phyloP scores from a whole-genome alignment of 2,329 filamentous ascomycete genomes.

The Albophoma yamanashiensis region DNA sequence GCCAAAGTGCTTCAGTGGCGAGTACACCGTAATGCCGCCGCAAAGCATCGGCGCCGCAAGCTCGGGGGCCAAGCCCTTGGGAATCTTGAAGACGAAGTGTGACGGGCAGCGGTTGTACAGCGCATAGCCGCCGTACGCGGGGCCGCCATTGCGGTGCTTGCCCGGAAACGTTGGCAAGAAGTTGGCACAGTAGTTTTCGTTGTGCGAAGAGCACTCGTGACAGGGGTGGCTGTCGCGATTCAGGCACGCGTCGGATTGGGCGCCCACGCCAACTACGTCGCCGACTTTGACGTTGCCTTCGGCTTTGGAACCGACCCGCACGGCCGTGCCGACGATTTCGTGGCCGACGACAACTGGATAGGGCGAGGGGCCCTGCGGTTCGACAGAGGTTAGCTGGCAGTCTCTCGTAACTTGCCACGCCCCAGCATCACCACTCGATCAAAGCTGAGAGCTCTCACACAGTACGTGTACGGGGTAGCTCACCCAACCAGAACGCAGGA shows the following conservation, averaged over 20 bases:
- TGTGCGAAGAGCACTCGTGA: slow-evolving; percentile 27
- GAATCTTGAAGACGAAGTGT: slow-evolving; percentile 41
- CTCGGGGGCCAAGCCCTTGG: slow-evolving; percentile 27
- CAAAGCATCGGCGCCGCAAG: slow-evolving; percentile 56
- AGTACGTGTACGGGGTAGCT: not conserved
- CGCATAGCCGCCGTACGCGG: slow-evolving; percentile 38
- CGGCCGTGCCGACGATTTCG: slow-evolving; percentile 52
- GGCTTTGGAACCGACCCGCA: slow-evolving; percentile 39
- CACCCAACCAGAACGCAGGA: slow-evolving; percentile 42
- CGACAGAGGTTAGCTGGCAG: not conserved
- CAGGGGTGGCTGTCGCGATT: slow-evolving; percentile 22
- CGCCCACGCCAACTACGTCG: slow-evolving; percentile 53
- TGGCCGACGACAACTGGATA: slow-evolving; percentile 48
- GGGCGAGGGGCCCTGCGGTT: not conserved
- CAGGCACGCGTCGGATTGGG: slow-evolving; percentile 46
- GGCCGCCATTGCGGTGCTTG: slow-evolving; percentile 15
- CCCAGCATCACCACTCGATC: not conserved
- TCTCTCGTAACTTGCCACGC: not conserved
- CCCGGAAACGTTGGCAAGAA: slow-evolving; percentile 41
- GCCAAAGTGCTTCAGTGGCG: slow-evolving; percentile 50
- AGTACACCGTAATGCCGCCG: slow-evolving; percentile 57
- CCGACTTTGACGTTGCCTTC: slow-evolving; percentile 42
- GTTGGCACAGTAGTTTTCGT: slow-evolving; percentile 29
- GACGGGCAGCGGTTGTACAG: slow-evolving; percentile 21
- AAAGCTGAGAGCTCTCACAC: not conserved